Evolutionary conservation across 2,329 filamentous ascomycete species (phyloP).

Genomic region (Daldinia sp.): DNA sequence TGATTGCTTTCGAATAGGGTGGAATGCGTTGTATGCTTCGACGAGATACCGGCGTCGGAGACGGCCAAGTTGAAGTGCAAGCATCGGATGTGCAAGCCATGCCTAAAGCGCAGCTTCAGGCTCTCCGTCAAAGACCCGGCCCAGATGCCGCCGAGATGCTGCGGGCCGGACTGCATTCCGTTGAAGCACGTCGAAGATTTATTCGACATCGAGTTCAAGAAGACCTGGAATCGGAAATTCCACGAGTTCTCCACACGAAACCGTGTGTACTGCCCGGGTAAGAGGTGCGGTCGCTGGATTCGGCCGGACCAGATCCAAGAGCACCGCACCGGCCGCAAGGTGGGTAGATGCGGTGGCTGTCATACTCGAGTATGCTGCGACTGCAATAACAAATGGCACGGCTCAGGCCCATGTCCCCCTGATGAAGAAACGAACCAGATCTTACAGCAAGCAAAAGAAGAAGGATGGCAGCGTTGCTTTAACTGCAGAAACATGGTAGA

Average conservation of each 20-base stretch:
- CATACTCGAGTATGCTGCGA: constrained; percentile 75
- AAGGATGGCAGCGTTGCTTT: constrained; percentile 80
- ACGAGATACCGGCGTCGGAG: constrained; percentile 69
- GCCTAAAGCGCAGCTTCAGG: constrained; percentile 77
- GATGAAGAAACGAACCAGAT: constrained; percentile 72
- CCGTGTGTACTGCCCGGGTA: constrained; percentile 78
- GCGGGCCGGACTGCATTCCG: constrained; percentile 75
- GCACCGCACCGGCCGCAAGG: constrained; percentile 66
- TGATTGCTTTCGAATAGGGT: constrained; percentile 57
- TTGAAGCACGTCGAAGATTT: constrained; percentile 78
- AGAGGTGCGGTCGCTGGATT: constrained; percentile 81
- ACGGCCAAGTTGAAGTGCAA: constrained; percentile 78
- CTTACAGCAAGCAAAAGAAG: constrained; percentile 70
- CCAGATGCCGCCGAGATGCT: constrained; percentile 88
- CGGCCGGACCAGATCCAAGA: constrained; percentile 71
- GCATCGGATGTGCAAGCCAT: constrained; percentile 82
- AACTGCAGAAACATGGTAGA: constrained; percentile 79
- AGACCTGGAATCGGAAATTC: constrained; percentile 81
- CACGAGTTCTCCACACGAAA: constrained; percentile 78
- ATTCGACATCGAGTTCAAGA: constrained; percentile 79
- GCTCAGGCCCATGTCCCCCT: constrained; percentile 71
- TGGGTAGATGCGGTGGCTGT: constrained; percentile 75
- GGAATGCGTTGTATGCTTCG: constrained; percentile 77
- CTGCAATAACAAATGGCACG: constrained; percentile 81
- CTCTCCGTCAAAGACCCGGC: constrained; percentile 78